These are phyloP conservation scores for Chamaecrista fasciculata DNA, from an alignment of 306 rosid genomes.

Conservation along the genomic window DNA sequence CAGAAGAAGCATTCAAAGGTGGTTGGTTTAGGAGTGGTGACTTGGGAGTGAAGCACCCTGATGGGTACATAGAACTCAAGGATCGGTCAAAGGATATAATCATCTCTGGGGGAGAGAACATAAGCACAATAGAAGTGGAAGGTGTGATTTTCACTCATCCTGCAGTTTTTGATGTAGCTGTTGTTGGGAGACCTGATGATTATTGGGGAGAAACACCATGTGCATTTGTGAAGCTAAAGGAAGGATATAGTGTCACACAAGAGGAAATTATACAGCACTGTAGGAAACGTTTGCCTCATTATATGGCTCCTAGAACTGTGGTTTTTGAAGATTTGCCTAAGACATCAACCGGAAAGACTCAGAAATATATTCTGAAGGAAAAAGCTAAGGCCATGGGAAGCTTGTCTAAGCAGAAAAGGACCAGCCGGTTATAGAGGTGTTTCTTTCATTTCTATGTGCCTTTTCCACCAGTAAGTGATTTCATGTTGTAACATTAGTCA, in stretches of 20 bases:
- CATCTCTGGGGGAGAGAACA: slow-evolving; percentile 88
- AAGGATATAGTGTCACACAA: slow-evolving; percentile 40
- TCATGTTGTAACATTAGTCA: too few species aligned
- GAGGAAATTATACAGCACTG: slow-evolving; percentile 67
- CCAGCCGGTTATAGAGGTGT: slow-evolving; percentile 46
- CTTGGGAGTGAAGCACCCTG: slow-evolving; percentile 75
- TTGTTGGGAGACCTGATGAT: slow-evolving; percentile 80
- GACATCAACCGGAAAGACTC: slow-evolving; percentile 87
- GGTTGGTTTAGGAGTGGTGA: slow-evolving; percentile 89
- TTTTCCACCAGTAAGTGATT: background rate
- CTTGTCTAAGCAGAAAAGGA: slow-evolving; percentile 42
- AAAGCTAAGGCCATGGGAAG: slow-evolving; percentile 79
- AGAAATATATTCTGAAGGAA: slow-evolving; percentile 59
- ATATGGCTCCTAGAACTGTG: slow-evolving; percentile 76
- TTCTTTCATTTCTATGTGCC: background rate
- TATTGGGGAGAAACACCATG: slow-evolving; percentile 91
- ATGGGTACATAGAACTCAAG: slow-evolving; percentile 79
- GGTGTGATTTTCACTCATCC: slow-evolving; percentile 70
- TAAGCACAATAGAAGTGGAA: slow-evolving; percentile 87
- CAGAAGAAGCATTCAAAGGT: slow-evolving; percentile 63
- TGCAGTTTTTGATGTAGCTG: slow-evolving; percentile 70
- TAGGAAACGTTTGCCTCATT: slow-evolving; percentile 55
- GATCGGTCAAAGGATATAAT: slow-evolving; percentile 86
- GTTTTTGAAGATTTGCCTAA: slow-evolving; percentile 73
- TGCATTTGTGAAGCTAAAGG: slow-evolving; percentile 85